Base-by-base conservation (phyloP, 2,329 filamentous ascomycete species). In the Erysiphe pulchra region DNA sequence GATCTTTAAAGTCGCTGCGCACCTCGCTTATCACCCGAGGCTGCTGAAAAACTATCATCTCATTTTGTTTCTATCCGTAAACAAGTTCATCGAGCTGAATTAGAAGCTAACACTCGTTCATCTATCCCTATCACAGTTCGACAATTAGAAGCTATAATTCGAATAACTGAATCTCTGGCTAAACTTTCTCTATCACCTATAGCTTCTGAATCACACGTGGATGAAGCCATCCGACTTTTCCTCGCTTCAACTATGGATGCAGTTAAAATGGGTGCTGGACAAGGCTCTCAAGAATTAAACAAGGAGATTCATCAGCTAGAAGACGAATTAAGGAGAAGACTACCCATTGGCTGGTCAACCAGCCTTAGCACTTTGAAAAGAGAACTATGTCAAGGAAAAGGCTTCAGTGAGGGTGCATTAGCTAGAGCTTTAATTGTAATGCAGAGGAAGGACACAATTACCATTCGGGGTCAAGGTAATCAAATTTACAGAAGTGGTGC, bases 121-220 rank as follows among this genome's bases (percentile, higher is more conserved):
- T 90, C 81, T 17, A 95, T 98, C 55, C 90, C 90, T 45, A 98
- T 98, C 61, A 98, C 90, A 0, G 82, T 98, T 45, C 85, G 90
- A 60, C 90, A 98, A 60, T 73, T 98, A 6, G 90, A 98, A 62
- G 87, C 87, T 55, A 92, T 98, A 53, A 81, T 95, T 51, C 87
- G 90, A 59, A 95, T 98, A 57, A 92, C 86, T 2, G 90, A 98
- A 60, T 85, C 90, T 0, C 73, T 98, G 2, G 90, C 90, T 47
- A 98, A 98, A 61, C 68, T 98, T 39, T 77, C 80, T 0, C 71
- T 98, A 9, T 83, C 80, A 0, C 78, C 86, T 3, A 70, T 94
- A 38, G 90, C 87, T 2, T 86, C 80, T 0, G 87, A 94, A 61
- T 69, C 75, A 42, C 90, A 98, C 57, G 90, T 98, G 45, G 87